Evolutionary conservation across 495 filamentous ascomycete genomes (phyloP), one percentile per base, ranked within the genome.

Genomic region (Neurospora discreta): DNA sequence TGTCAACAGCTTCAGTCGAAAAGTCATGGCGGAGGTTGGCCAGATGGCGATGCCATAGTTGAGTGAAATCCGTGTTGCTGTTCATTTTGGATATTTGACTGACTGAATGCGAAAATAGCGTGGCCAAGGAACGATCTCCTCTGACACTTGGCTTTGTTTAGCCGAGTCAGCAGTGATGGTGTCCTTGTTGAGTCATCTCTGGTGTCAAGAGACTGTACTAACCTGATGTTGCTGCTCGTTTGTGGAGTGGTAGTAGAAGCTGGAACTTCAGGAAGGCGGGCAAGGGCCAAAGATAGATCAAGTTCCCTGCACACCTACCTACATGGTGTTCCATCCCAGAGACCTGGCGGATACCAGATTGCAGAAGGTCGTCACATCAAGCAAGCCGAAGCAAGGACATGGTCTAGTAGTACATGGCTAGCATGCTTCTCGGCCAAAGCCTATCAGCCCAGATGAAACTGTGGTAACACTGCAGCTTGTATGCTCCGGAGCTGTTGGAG

Each of bases 1-100:
- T 4, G 7, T 60, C 52, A 16, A 33, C 11, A 60, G 52, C 0
- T 18, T 26, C 39, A 13, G 73, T 39, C 5, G 71, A 74, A 8
- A 76, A 73, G 40, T 74, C 71, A 43, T 73, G 39, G 5, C 74
- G 52, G 7, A 74, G 69, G 41, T 5, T 70, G 10, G 58, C 60
- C 15, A 76, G 15, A 38, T 77, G 76, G 13, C 76, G 68, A 23
- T 72, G 70, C 76, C 76, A 76, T 15, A 73, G 70, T 2, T 72
- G 67, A 13, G 71, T 68, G 26, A 76, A 72, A n/a, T 77, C 74
- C 8, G 70, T 71, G 41, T 69, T 69, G 60, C 23, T 40, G 20
- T 73, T 44, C 20, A 69, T 73, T 8, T 43, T 60, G 15, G 26
- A 3, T 6, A 6, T 33, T 16, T 4, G 8, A 9, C 52, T 26